Evolutionary conservation across 495 filamentous ascomycete genomes (phyloP), one percentile per base, ranked within the genome.

Genomic region (Cenococcum geophilum): DNA sequence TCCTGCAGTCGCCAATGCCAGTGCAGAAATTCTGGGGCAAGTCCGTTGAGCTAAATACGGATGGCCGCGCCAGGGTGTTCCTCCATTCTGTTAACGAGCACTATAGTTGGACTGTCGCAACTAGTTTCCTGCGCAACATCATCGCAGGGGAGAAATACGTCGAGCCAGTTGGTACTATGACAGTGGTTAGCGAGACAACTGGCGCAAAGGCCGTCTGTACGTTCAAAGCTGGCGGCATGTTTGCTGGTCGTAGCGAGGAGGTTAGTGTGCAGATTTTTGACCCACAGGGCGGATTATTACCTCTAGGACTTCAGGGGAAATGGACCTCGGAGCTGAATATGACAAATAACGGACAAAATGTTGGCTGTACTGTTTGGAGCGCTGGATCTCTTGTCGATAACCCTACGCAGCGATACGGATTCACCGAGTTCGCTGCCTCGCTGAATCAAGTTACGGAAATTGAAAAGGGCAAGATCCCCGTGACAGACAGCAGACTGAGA

Each of bases 1-100:
- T 95, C 59, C 78, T 88, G 5, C 93, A 97, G 71, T 86, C 86
- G 6, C 90, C 93, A 0, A 84, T 86, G 67, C 93, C 93, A 2
- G 85, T 85, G 9, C 93, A 98, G 70, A 97, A 97, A 65, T 98
- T 98, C 78, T 98, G 93, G 93, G 93, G 93, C 49, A 98, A 98
- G 75, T 90, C 85, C 57, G 89, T 88, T 18, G 93, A 98, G 74
- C 81, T 98, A 60, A 89, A 85, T 50, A 97, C 91, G 0, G 92
- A 96, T 47, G 93, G 93, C 11, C 86, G 89, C 21, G 85, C 88
- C 10, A 82, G 91, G 21, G 76, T 97, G 36, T 80, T 78, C 37
- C 74, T 96, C 23, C 87, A 91, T 67, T 77, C 78, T 12, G 82
- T 73, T 0, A 84, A 86, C 49, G 92, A 97, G 66, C 78, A 80